These are phyloP conservation scores for Alopecurus myosuroides DNA, from an alignment of 176 grass and related monocot species.

Conservation along the genomic window DNA sequence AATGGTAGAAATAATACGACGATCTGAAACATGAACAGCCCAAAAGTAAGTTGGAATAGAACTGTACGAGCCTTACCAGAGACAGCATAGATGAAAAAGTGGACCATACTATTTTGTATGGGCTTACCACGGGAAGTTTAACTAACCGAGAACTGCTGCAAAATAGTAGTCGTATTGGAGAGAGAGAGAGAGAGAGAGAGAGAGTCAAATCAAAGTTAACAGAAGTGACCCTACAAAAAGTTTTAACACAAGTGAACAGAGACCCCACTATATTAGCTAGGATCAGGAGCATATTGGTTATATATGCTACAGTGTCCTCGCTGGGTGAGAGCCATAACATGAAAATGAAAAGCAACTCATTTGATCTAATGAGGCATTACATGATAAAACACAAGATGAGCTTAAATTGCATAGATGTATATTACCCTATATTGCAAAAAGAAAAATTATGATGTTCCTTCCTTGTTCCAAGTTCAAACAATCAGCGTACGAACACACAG, in stretches of 20 bases:
- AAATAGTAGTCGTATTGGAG: neutral
- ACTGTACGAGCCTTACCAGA: neutral
- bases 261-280: neutral
- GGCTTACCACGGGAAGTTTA: neutral
- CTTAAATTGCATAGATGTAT: neutral
- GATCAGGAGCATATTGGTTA: neutral
- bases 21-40: neutral
- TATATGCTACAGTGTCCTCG: neutral
- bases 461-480: neutral
- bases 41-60: neutral
- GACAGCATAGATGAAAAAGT: neutral
- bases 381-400: neutral
- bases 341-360: slow-evolving; percentile 17
- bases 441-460: neutral
- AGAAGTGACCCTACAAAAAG: neutral
- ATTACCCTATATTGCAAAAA: neutral
- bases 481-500: neutral
- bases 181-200: neutral
- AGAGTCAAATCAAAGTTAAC: neutral
- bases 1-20: neutral
- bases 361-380: neutral
- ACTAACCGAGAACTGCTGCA: neutral
- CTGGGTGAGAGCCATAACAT: neutral
- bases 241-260: neutral
- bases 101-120: neutral